Evolutionary conservation across 306 rosid genomes (phyloP), one percentile per base, ranked within the genome.

Genomic region (Casuarina glauca): DNA sequence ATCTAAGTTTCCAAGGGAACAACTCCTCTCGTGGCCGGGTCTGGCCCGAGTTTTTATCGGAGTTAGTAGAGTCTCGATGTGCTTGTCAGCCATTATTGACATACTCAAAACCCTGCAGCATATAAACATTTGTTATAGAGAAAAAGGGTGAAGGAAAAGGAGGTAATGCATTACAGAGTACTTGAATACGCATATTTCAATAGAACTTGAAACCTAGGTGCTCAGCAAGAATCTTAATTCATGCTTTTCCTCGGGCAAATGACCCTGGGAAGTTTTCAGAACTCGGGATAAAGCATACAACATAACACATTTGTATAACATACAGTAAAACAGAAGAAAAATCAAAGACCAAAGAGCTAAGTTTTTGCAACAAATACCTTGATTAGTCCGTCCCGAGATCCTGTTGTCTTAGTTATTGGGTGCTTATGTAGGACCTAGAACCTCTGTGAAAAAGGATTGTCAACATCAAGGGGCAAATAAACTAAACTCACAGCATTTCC

Each of bases 21-120:
- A 76, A 41, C 61, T 74, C 70, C 80, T 67, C 57, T 74, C 74
- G 69, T 55, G 74, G 54, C 67, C 74, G 60, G 72, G 53, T 74
- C 74, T 74, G 55, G 45, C 72, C 74, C 84, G 82, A 16, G 20
- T 63, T 45, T 42, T 82, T 55, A 81, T 86, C n/a, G 60, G 52
- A 42, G 72, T 76, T 74, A 68, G 57, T 38, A 85, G 91, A 79
- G 74, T 75, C 60, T 73, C 82, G 60, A 41, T 62, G 80, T 74
- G 82, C 77, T 84, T 87, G 74, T 73, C 83, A 43, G 86, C 74
- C 92, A 85, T 88, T 76, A 76, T 35, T 50, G 45, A 82, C 72
- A 73, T 75, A 69, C 55, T 83, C 76, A 83, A 75, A 72, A 52
- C 38, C 88, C 91, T 86, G 89, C 80, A 76, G 70, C 17, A 82